Evolutionary conservation across 2,329 filamentous ascomycete species (phyloP).

Genomic region (Calonectria pteridis): DNA sequence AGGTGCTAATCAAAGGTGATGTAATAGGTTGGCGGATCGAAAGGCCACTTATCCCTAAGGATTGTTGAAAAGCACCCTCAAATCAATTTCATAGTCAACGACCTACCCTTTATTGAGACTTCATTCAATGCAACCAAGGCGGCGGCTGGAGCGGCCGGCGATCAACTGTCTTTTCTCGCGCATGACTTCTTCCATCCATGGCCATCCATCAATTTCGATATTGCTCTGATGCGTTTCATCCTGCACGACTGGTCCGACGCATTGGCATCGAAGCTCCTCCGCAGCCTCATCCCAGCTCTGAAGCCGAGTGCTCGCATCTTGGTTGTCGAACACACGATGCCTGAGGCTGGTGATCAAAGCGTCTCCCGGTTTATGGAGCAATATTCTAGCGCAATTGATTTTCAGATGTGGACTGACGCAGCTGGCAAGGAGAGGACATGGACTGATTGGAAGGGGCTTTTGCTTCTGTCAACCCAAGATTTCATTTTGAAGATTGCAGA

Average conservation of each 20-base stretch:
- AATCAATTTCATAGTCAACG: background rate
- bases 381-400: background rate
- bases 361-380: background rate
- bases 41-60: background rate
- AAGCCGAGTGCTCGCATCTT: background rate
- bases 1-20: background rate
- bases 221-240: background rate
- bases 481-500: background rate
- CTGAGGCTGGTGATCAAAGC: background rate
- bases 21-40: background rate
- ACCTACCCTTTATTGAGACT: background rate
- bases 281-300: background rate
- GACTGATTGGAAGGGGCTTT: background rate
- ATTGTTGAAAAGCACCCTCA: background rate
- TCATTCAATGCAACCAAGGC: background rate
- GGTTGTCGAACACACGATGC: background rate
- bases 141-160: background rate
- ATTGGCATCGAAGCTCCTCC: background rate
- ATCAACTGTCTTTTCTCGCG: background rate
- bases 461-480: background rate
- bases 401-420: background rate
- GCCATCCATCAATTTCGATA: background rate
- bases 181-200: background rate
- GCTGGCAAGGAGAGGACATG: background rate
- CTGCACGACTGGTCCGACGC: background rate